Evolutionary conservation across 2,329 filamentous ascomycete species (phyloP), one percentile per base, ranked within the genome.

Genomic region (Cryphonectria nitschkei): DNA sequence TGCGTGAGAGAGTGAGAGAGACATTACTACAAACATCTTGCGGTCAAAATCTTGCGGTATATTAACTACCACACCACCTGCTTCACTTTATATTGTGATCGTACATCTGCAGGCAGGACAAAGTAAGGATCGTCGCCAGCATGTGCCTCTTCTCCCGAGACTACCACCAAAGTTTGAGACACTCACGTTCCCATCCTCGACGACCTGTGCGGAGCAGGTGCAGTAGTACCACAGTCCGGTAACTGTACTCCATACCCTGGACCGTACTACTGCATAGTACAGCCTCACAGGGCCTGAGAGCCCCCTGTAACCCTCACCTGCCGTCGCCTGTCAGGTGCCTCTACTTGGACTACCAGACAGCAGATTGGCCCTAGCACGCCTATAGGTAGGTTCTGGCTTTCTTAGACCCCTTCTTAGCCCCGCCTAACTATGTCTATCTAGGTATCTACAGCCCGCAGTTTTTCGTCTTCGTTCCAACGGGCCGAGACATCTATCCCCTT

Each of bases 371-470:
- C 16, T 46, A 46, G 43, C 43, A 46, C 43, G 19, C 43, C 43
- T 46, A 46, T 46, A 50, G 46, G 46, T 50, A 50, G 22, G 46
- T n/a, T 19, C 46, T 9, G 2, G 19, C 16, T n/a, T 16, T 19
- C 19, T 43, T 43, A 8, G 19, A 50, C 46, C 46, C 46, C 22
- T 50, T 11, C n/a, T 29, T 56, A 32, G 54, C 54, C 54, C 54
- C 54, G 54, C 54, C 54, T 58, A 34, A 61, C 58, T 61, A 61
- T 61, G 34, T 61, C 58, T 39, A n/a, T 37, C 58, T 39, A 61
- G 58, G 34, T 22, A 39, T 39, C 58, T 39, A 22, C 32, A 37
- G 58, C 58, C 34, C 58, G 58, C 58, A 26, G 22, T n/a, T n/a
- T 26, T 22, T 26, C 16, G 58, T 61, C 32, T 39, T 9, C 34